Percentiles rank a stretch among this genome's conserved stretches.
These are phyloP conservation scores for Xylariales sp. DNA, from an alignment of 2,329 filamentous ascomycete genomes.

Conservation along the genomic window DNA sequence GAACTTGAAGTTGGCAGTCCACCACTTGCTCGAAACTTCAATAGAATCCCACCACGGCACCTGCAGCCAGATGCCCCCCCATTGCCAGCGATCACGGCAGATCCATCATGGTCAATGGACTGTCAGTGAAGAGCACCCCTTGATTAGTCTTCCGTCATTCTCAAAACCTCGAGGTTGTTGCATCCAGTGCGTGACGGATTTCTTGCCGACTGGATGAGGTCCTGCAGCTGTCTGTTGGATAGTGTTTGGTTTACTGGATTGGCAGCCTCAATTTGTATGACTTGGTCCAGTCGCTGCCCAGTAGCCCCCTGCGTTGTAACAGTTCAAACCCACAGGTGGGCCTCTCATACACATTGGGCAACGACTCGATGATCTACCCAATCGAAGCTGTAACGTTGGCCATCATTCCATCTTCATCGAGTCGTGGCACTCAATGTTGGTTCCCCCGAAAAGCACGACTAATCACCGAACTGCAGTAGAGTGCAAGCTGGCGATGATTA, in stretches of 20 bases:
- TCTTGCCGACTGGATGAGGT: conserved; percentile 12
- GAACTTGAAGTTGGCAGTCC: not conserved
- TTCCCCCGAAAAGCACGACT: too few species aligned
- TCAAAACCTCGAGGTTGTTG: not conserved
- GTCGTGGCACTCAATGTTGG: too few species aligned
- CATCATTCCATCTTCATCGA: too few species aligned
- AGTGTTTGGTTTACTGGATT: conserved; percentile 9
- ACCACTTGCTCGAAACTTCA: not conserved
- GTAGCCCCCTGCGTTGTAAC: not conserved
- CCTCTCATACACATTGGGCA: too few species aligned
- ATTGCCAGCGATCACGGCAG: too few species aligned
- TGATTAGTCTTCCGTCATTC: not conserved
- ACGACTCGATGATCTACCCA: too few species aligned
- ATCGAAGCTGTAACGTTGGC: too few species aligned
- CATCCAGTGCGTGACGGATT: conserved; percentile 7
- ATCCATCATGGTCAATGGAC: too few species aligned
- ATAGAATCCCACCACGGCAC: too few species aligned
- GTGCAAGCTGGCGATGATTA: too few species aligned
- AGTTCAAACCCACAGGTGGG: too few species aligned
- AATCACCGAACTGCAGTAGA: too few species aligned
- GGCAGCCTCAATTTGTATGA: conserved; percentile 10
- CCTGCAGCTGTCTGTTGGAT: conserved; percentile 7
- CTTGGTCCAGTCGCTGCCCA: conserved; percentile 9
- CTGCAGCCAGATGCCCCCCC: not conserved
- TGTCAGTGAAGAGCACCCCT: not conserved